Evolutionary conservation across 2,329 filamentous ascomycete genomes (phyloP).

Genomic region (Pseudogymnoascus sp.): DNA sequence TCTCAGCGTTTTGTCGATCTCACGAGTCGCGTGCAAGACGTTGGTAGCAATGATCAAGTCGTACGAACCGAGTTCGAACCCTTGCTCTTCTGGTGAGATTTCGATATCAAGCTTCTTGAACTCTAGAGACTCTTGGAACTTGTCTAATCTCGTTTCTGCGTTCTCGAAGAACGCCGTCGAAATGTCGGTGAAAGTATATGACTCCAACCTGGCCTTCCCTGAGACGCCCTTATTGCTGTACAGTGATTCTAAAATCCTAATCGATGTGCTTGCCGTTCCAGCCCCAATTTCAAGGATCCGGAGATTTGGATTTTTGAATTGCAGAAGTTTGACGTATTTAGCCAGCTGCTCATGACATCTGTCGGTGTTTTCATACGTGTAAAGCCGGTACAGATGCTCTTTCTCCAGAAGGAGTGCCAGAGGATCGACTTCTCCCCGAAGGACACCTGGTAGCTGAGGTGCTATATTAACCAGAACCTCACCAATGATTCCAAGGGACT

Average conservation of each 20-base stretch:
- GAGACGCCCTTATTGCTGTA: neutral
- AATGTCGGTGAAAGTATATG: constrained; percentile 10
- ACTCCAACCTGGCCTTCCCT: neutral
- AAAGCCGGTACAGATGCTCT: neutral
- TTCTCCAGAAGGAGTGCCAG: neutral
- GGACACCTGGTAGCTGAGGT: neutral
- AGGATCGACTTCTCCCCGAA: neutral
- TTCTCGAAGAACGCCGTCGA: constrained; percentile 12
- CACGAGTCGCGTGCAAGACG: constrained; percentile 32
- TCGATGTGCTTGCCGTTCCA: constrained; percentile 20
- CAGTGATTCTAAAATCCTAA: constrained; percentile 14
- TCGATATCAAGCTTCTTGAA: constrained; percentile 30
- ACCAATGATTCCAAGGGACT: neutral
- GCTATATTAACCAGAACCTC: neutral
- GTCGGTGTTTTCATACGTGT: neutral
- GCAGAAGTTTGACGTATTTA: constrained; percentile 13
- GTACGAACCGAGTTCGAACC: constrained; percentile 24
- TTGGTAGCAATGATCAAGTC: constrained; percentile 33
- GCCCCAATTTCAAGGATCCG: constrained; percentile 19
- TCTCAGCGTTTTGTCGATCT: constrained; percentile 19
- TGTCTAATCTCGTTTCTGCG: constrained; percentile 23
- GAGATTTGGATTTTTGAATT: constrained; percentile 14
- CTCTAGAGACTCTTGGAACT: constrained; percentile 19
- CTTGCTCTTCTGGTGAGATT: constrained; percentile 24
- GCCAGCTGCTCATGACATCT: neutral